Evolutionary conservation across 2,329 filamentous ascomycete genomes (phyloP).

Genomic region (Clarireedia monteithiana): DNA sequence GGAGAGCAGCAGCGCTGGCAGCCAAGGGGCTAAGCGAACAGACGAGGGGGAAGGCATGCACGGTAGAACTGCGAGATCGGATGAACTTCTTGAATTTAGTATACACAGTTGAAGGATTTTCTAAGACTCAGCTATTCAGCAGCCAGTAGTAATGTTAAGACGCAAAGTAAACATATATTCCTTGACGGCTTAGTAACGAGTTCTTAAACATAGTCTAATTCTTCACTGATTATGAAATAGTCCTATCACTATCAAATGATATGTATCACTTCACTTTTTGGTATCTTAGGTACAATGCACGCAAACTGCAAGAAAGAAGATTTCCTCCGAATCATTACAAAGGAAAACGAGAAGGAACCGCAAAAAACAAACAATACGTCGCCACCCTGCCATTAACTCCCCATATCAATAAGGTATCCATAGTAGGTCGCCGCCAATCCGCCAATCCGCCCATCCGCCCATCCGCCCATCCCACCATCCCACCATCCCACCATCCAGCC

Average conservation of each 20-base stretch:
- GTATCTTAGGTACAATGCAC: conserved; percentile 7
- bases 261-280: conserved; percentile 1
- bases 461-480: neutral
- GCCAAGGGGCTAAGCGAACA: too few species aligned
- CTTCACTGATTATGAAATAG: neutral
- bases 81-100: too few species aligned
- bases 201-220: neutral
- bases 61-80: too few species aligned
- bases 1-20: too few species aligned
- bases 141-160: too few species aligned
- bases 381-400: conserved; percentile 8
- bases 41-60: too few species aligned
- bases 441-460: neutral
- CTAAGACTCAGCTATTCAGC: too few species aligned
- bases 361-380: conserved; percentile 1
- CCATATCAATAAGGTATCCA: conserved; percentile 2
- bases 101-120: too few species aligned
- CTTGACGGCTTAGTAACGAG: neutral
- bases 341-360: neutral
- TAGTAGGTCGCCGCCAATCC: neutral
- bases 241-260: neutral
- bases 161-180: too few species aligned
- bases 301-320: neutral
- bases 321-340: neutral
- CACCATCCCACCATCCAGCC: neutral